Conservation (phyloP, 805 yeast genomes). For the Clavispora vitiphila region DNA sequence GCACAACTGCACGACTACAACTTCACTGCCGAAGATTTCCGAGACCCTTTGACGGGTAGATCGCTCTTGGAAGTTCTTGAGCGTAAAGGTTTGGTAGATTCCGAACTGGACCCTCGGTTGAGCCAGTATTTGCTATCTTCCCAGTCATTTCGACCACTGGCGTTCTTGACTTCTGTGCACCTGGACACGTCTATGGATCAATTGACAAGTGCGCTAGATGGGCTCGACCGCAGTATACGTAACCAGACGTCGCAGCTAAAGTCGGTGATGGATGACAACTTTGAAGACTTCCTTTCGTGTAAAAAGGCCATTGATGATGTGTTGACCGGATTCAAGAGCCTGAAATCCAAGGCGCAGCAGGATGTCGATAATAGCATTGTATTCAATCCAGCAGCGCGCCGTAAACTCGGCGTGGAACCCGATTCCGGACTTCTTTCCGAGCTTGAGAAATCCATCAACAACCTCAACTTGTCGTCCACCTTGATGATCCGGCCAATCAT, state of each 20-base stretch:
- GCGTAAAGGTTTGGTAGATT: slow-evolving; percentile 18
- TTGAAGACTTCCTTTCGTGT: slow-evolving; percentile 30
- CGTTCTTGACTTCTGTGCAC: slow-evolving; percentile 34
- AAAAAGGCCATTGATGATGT: slow-evolving; percentile 37
- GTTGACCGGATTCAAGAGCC: slow-evolving; percentile 27
- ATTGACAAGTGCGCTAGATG: slow-evolving; percentile 23
- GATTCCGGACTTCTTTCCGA: slow-evolving; percentile 27
- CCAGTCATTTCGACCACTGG: slow-evolving; percentile 30
- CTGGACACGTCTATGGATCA: slow-evolving; percentile 33
- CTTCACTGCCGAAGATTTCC: slow-evolving; percentile 18
- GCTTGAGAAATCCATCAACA: slow-evolving; percentile 35
- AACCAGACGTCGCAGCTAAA: slow-evolving; percentile 33
- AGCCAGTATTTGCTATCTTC: slow-evolving; percentile 31
- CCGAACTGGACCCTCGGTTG: slow-evolving; percentile 28
- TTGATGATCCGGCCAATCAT: slow-evolving; percentile 38
- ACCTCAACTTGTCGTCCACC: slow-evolving; percentile 32
- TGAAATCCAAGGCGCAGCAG: slow-evolving; percentile 31
- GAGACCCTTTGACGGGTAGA: slow-evolving; percentile 32
- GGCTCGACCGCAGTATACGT: slow-evolving; percentile 30
- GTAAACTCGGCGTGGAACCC: slow-evolving; percentile 8
- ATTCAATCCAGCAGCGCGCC: slow-evolving; percentile 31
- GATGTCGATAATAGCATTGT: slow-evolving; percentile 31
- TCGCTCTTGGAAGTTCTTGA: slow-evolving; percentile 25
- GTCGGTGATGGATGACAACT: slow-evolving; percentile 33
- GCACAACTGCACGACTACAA: slow-evolving; percentile 7